A percentile compares a stretch with the other conserved stretches of the same genome.
These are phyloP conservation scores for Coemansia sp. DNA, from an alignment of 371 early-diverging fungal genomes.

Conservation along the genomic window DNA sequence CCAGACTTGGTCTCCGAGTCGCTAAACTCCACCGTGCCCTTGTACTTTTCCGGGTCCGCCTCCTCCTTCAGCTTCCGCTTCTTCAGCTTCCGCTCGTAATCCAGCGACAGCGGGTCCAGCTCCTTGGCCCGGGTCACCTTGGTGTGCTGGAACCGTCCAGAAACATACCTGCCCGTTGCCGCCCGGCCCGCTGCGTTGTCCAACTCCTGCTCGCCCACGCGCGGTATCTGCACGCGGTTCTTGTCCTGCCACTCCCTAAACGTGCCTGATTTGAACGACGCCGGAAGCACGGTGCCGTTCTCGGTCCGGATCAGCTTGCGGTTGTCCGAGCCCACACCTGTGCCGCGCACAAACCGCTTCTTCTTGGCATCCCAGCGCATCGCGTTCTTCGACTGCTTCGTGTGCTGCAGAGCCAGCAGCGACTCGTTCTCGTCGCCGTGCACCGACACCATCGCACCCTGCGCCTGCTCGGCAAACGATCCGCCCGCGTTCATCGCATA, in stretches of 20 bases:
- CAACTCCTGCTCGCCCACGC: slow-evolving; percentile 85
- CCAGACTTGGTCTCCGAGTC: slow-evolving; percentile 55
- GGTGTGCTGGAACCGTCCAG: slow-evolving; percentile 65
- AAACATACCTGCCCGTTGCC: slow-evolving; percentile 22
- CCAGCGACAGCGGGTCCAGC: slow-evolving; percentile 61
- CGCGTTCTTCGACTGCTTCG: slow-evolving; percentile 42
- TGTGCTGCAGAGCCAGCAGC: slow-evolving; percentile 39
- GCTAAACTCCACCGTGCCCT: slow-evolving; percentile 49
- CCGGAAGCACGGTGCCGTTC: slow-evolving; percentile 86
- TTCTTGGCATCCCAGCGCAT: slow-evolving; percentile 94
- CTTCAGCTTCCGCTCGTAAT: slow-evolving; percentile 70
- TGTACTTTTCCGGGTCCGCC: slow-evolving; percentile 24
- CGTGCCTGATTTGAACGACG: slow-evolving; percentile 82
- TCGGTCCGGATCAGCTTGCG: slow-evolving; percentile 93
- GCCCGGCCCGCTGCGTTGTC: slow-evolving; percentile 36
- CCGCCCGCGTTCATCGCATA: slow-evolving; percentile 77
- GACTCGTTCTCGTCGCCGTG: slow-evolving; percentile 81
- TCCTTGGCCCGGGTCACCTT: slow-evolving; percentile 61
- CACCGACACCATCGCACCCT: slow-evolving; percentile 75
- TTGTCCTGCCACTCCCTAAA: slow-evolving; percentile 85
- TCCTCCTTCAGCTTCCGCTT: slow-evolving; percentile 55
- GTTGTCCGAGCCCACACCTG: slow-evolving; percentile 91
- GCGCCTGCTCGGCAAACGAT: slow-evolving; percentile 82
- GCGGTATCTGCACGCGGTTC: slow-evolving; percentile 75
- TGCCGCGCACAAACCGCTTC: slow-evolving; percentile 82